phyloP scores from a whole-genome alignment of 306 rosid genomes.

The Dicorynia guianensis region DNA sequence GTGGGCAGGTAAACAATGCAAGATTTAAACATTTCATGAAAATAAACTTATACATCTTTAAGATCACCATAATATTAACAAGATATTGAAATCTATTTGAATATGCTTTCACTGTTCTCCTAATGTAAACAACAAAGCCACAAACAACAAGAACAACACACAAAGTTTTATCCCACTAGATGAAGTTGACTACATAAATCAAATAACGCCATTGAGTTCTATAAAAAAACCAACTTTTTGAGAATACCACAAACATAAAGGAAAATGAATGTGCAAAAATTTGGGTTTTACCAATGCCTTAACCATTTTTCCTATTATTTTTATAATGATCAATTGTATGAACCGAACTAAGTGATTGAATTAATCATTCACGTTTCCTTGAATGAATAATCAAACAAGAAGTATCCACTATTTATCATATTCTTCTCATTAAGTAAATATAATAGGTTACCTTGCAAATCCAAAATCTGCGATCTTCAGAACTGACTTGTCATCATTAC shows the following conservation, averaged over 20 bases:
- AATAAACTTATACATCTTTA: constrained; percentile 17
- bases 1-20: constrained; percentile 4
- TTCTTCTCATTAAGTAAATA: constrained; percentile 16
- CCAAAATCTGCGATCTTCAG: constrained; percentile 99
- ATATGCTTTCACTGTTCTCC: not conserved
- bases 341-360: too few relatives aligned
- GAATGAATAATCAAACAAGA: not conserved
- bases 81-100: constrained; percentile 16
- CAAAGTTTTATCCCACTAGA: too few relatives aligned
- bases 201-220: too few relatives aligned
- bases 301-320: not conserved
- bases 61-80: not conserved
- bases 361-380: not conserved
- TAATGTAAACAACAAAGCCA: constrained; percentile 12
- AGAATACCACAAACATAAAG: constrained; percentile 31
- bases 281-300: not conserved
- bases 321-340: not conserved
- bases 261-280: not conserved
- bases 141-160: too few relatives aligned
- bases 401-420: not conserved
- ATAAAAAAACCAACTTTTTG: too few relatives aligned
- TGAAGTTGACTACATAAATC: too few relatives aligned
- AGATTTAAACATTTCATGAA: constrained; percentile 15
- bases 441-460: constrained; percentile 85
- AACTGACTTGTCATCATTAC: constrained; percentile 69